Evolutionary conservation across 1,139 yeast genomes (phyloP), one percentile per base, ranked within the genome.

Genomic region (Geotrichum reessii): DNA sequence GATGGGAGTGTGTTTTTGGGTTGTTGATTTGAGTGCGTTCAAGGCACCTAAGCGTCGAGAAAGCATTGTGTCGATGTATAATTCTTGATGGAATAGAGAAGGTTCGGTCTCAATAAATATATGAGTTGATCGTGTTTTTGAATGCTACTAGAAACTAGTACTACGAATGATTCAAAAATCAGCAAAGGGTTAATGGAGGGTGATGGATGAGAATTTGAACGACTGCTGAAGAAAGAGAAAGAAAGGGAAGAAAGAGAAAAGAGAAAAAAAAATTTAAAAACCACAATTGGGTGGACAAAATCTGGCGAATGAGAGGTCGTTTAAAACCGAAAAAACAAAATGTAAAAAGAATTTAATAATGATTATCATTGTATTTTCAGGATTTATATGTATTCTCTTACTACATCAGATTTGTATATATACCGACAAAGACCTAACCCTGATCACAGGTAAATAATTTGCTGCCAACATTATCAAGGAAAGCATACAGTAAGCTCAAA

Each of bases 41-140:
- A 51, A 54, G 28, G 58, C 58, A 28, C 58, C 55, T 17, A 59
- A 40, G 37, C 50, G 54, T 49, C 58, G 57, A 46, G 62, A 52
- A 28, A 58, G 58, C 53, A 59, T 59, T 56, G 33, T 55, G 47
- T 33, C 24, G 25, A 31, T n/a, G 25, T 27, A 33, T 9, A n/a
- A n/a, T 19, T 37, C 22, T 11, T 17, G 28, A 22, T 47, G 25
- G 14, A 47, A 14, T 2, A 37, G 19, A 19, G 42, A 3, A 6
- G 42, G 14, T 11, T 31, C 42, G 42, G 12, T 40, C 27, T 42
- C 17, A n/a, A 48, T 21, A 48, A 48, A n/a, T 24, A n/a, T 24
- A 37, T 21, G 49, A 19, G 33, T 24, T 19, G 42, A 14, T 37
- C n/a, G 42, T 37, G 42, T 37, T 37, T n/a, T 37, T 37, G 42